These are phyloP conservation scores for Scenedesmus sp. DNA, from an alignment of 163 green algal genomes.

Conservation along the genomic window DNA sequence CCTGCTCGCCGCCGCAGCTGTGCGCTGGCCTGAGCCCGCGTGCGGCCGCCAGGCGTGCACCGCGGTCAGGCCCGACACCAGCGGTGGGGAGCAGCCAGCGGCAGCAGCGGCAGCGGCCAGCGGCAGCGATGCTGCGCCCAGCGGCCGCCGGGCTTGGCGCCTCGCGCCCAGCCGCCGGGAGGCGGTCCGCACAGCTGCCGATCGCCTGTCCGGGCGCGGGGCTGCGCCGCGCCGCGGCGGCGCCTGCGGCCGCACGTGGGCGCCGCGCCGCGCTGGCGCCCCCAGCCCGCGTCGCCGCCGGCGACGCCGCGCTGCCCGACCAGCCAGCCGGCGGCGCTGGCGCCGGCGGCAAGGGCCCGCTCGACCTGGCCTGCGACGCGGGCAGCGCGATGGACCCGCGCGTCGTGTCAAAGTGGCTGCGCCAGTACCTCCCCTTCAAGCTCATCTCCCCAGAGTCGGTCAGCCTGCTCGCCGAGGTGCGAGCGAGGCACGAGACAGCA, in stretches of 20 bases:
- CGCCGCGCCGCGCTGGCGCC: too few species aligned
- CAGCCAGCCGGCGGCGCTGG: not conserved
- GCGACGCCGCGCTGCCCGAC: not conserved
- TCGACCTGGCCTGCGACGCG: not conserved
- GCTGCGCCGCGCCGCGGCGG: not conserved
- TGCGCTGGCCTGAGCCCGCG: not conserved
- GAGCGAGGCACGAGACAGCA: not conserved
- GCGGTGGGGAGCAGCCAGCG: not conserved
- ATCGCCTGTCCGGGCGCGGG: not conserved
- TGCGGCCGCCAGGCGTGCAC: not conserved
- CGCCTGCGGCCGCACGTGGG: not conserved
- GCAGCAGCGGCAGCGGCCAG: not conserved
- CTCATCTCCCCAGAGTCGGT: constrained; percentile 12
- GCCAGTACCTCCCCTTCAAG: constrained; percentile 38
- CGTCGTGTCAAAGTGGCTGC: constrained; percentile 28
- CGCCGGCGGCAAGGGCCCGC: not conserved
- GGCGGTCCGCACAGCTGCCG: too few species aligned
- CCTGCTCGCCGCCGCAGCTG: too few species aligned
- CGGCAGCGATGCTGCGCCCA: too few species aligned
- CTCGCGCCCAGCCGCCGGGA: too few species aligned
- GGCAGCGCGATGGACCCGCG: constrained; percentile 18
- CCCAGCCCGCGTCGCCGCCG: too few species aligned
- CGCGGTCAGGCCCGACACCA: not conserved
- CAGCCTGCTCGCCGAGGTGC: constrained; percentile 30
- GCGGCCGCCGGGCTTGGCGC: too few species aligned